phyloP scores from a whole-genome alignment of 371 early-diverging fungal species.

The Cokeromyces recurvatus region DNA sequence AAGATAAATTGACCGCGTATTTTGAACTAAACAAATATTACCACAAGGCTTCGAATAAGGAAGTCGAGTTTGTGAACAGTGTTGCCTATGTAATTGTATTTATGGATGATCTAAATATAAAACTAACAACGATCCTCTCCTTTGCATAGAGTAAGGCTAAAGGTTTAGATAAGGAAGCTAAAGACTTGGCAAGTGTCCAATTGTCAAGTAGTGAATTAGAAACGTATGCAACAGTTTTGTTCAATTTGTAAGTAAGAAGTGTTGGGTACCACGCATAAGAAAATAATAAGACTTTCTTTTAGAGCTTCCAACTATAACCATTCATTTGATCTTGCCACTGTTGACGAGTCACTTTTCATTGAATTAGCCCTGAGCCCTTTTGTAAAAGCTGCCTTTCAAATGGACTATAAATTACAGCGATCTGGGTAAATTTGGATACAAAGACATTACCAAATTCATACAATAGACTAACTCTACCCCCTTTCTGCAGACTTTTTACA shows the following conservation, averaged over 20 bases:
- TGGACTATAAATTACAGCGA: no score
- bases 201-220: constrained; percentile 7
- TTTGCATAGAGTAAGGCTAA: constrained; percentile 9
- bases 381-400: no score
- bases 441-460: no score
- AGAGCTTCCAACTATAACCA: no score
- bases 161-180: constrained; percentile 8
- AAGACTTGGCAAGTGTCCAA: constrained; percentile 10
- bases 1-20: constrained; percentile 12
- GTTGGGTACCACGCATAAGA: no score
- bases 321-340: no score
- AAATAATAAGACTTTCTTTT: no score
- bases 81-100: constrained; percentile 19
- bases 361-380: no score
- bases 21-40: constrained; percentile 16
- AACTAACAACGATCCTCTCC: constrained; percentile 10
- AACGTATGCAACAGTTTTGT: constrained; percentile 5
- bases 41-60: constrained; percentile 10
- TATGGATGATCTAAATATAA: constrained; percentile 12
- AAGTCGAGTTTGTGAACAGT: constrained; percentile 11
- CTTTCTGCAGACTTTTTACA: no score
- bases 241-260: constrained; percentile 16
- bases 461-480: no score
- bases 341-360: no score
- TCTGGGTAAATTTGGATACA: no score